phyloP scores from a whole-genome alignment of 495 filamentous ascomycete species.

The Podospora anserina region DNA sequence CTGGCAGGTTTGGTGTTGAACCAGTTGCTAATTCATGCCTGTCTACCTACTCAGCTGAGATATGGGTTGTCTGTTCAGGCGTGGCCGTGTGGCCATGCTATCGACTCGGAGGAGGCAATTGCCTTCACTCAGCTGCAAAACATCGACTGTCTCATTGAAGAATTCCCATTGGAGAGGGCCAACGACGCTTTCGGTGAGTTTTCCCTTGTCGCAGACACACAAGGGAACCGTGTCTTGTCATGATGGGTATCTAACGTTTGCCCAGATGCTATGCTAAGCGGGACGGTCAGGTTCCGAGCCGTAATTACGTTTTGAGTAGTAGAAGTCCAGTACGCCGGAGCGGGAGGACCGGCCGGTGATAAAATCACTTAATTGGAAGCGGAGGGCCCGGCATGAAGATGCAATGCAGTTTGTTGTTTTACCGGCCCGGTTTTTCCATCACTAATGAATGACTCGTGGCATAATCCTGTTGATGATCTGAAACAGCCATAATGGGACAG shows the following conservation, averaged over 20 bases:
- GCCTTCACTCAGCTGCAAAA: conserved; percentile 55
- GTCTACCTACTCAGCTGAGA: conserved; percentile 6
- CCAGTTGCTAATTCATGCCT: neutral
- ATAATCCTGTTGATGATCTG: neutral
- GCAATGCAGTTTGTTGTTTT: neutral
- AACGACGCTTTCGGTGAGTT: conserved; percentile 46
- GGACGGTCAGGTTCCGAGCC: conserved; percentile 16
- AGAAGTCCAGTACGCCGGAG: neutral
- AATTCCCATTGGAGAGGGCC: conserved; percentile 55
- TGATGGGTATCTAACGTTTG: no score
- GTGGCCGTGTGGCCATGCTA: conserved; percentile 62
- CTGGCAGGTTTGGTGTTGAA: neutral
- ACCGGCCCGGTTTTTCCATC: neutral
- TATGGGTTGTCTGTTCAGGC: conserved; percentile 48
- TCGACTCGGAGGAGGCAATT: conserved; percentile 65
- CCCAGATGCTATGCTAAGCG: conserved; percentile 15
- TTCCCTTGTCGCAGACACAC: no score
- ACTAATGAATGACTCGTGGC: neutral
- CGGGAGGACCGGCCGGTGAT: neutral
- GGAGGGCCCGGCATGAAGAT: neutral
- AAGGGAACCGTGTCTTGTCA: no score
- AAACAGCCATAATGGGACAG: neutral
- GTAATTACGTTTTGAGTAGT: conserved; percentile 13
- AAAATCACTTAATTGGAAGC: neutral
- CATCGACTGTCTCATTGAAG: conserved; percentile 63